These are phyloP conservation scores for Kitagawia praeruptora DNA, from an alignment of 129 eudicot species.

Conservation along the genomic window DNA sequence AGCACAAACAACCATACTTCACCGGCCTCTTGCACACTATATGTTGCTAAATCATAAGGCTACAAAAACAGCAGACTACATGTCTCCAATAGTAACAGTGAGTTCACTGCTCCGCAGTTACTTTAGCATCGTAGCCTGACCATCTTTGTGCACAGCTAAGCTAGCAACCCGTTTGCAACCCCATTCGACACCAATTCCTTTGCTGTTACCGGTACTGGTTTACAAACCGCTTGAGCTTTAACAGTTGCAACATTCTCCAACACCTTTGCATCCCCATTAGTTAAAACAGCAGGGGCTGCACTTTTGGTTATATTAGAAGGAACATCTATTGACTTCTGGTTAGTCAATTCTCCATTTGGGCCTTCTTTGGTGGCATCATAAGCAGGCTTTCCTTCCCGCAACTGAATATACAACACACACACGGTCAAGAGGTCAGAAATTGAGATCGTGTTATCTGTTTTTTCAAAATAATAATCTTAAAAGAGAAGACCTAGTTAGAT, in stretches of 20 bases:
- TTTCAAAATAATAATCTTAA: not conserved
- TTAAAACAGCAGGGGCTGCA: not conserved
- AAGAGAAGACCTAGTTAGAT: not conserved
- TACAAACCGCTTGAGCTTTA: constrained; percentile 8
- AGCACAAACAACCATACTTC: not conserved
- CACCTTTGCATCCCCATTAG: constrained; percentile 13
- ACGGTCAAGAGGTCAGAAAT: not conserved
- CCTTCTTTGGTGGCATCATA: constrained; percentile 19
- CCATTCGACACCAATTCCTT: constrained; percentile 15
- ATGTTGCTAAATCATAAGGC: not conserved
- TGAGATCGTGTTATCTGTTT: not conserved
- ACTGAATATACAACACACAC: not conserved
- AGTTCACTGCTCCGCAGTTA: not conserved
- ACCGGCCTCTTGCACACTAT: not conserved
- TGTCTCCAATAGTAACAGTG: not conserved
- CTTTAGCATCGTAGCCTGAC: not conserved
- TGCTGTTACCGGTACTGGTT: constrained; percentile 13
- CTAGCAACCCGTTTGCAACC: constrained; percentile 22
- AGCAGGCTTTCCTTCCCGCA: constrained; percentile 26
- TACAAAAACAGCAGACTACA: not conserved
- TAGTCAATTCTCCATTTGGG: not conserved
- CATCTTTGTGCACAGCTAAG: constrained; percentile 4
- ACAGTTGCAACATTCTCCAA: constrained; percentile 8
- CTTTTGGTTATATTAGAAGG: constrained; percentile 6
- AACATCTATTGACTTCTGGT: constrained; percentile 7